phyloP scores from a whole-genome alignment of 202 grass and related monocot species.

The Cymbopogon flexuosus region DNA sequence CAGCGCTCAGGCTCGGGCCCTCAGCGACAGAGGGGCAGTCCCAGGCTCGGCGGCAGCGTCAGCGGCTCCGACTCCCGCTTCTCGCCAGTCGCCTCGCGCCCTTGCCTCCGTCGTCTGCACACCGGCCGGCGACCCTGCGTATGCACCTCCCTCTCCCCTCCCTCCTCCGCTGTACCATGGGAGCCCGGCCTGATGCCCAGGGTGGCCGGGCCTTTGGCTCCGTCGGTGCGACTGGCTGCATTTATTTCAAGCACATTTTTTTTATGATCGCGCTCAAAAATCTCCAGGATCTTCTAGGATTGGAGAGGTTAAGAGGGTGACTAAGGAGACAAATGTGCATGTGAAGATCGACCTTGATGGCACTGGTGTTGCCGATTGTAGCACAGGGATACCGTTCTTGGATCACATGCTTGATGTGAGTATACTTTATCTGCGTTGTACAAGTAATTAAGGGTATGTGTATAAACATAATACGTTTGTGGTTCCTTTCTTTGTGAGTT shows the following conservation, averaged over 20 bases:
- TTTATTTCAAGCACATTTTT: not conserved
- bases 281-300: conserved; percentile 39
- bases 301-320: conserved; percentile 73
- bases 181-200: too few relatives aligned
- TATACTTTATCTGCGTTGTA: not conserved
- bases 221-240: not conserved
- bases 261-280: not conserved
- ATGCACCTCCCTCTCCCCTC: too few relatives aligned
- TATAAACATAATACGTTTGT: not conserved
- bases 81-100: too few relatives aligned
- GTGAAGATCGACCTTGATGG: conserved; percentile 89
- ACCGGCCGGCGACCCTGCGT: too few relatives aligned
- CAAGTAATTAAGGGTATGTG: not conserved
- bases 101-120: too few relatives aligned
- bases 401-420: conserved; percentile 95
- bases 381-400: conserved; percentile 81
- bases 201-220: too few relatives aligned
- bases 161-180: too few relatives aligned
- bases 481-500: not conserved
- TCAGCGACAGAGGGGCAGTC: too few relatives aligned
- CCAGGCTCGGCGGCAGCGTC: too few relatives aligned
- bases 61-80: too few relatives aligned
- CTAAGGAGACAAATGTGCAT: conserved; percentile 83
- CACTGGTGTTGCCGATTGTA: conserved; percentile 58
- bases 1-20: too few relatives aligned